These are phyloP conservation scores for Bipolaris sorokiniana DNA, from an alignment of 2,329 filamentous ascomycete species.

Conservation along the genomic window DNA sequence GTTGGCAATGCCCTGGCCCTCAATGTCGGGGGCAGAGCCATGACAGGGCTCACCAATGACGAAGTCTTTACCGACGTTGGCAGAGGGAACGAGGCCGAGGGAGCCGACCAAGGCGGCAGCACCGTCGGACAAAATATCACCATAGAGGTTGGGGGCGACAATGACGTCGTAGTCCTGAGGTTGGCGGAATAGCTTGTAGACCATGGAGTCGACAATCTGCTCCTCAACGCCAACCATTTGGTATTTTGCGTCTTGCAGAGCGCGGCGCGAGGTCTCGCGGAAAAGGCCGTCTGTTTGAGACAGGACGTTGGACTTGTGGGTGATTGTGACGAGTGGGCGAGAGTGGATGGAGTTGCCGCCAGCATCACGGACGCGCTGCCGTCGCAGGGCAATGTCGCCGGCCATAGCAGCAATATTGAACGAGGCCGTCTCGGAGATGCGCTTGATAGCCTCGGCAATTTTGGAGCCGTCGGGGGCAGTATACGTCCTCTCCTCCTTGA, in stretches of 20 bases:
- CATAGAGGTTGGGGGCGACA: conserved; percentile 96
- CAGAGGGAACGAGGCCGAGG: conserved; percentile 88
- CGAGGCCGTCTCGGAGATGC: conserved; percentile 85
- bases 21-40: conserved; percentile 92
- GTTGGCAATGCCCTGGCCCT: conserved; percentile 91
- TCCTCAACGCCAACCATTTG: conserved; percentile 75
- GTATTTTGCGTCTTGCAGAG: conserved; percentile 72
- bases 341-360: conserved; percentile 67
- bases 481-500: conserved; percentile 92
- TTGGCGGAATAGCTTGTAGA: conserved; percentile 99
- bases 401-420: conserved; percentile 90
- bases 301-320: conserved; percentile 97
- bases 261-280: conserved; percentile 76
- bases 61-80: conserved; percentile 92
- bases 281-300: conserved; percentile 97
- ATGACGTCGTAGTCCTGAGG: conserved; percentile 96
- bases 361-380: conserved; percentile 77
- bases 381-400: conserved; percentile 87
- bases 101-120: conserved; percentile 92
- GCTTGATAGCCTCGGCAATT: conserved; percentile 97
- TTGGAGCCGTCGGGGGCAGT: conserved; percentile 74
- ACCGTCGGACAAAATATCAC: conserved; percentile 94
- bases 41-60: conserved; percentile 99
- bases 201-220: conserved; percentile 99
- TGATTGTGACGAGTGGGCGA: conserved; percentile 85